These are phyloP conservation scores for Amphirosellinia nigrospora DNA, from an alignment of 495 filamentous ascomycete genomes.

Conservation along the genomic window DNA sequence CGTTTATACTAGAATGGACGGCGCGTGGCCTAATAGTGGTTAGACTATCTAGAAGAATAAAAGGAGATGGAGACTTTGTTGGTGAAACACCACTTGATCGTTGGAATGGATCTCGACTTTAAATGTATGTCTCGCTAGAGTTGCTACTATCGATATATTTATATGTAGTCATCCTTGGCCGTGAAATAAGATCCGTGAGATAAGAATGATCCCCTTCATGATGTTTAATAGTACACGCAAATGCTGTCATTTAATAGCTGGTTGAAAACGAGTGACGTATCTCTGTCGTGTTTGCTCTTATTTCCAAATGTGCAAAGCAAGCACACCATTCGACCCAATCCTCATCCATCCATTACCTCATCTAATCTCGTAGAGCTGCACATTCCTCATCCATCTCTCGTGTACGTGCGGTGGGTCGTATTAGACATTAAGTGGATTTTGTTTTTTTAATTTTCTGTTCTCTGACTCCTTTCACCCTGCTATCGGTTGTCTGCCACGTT, in stretches of 20 bases:
- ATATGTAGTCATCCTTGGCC: not conserved
- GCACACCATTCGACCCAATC: not conserved
- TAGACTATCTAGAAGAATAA: not conserved
- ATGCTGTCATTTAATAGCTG: not conserved
- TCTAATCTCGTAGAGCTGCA: not conserved
- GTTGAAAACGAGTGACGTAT: conserved; percentile 10
- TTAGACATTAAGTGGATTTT: conserved; percentile 38
- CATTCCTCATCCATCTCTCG: not conserved
- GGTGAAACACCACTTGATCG: too few relatives aligned
- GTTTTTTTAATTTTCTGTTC: not conserved
- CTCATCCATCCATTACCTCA: not conserved
- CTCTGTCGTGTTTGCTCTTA: conserved; percentile 9
- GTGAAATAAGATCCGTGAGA: not conserved
- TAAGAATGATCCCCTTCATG: not conserved
- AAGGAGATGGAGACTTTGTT: not conserved
- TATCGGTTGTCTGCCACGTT: conserved; percentile 41
- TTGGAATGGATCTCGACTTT: too few relatives aligned
- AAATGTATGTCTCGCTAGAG: not conserved
- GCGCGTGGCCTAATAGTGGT: too few relatives aligned
- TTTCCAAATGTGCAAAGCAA: not conserved
- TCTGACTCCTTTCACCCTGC: not conserved
- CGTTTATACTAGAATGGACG: too few relatives aligned
- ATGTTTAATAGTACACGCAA: not conserved
- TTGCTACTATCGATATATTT: not conserved
- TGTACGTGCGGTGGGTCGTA: conserved; percentile 27